Base-by-base conservation (phyloP, 805 yeast species). In the Ascoidea tarda region DNA sequence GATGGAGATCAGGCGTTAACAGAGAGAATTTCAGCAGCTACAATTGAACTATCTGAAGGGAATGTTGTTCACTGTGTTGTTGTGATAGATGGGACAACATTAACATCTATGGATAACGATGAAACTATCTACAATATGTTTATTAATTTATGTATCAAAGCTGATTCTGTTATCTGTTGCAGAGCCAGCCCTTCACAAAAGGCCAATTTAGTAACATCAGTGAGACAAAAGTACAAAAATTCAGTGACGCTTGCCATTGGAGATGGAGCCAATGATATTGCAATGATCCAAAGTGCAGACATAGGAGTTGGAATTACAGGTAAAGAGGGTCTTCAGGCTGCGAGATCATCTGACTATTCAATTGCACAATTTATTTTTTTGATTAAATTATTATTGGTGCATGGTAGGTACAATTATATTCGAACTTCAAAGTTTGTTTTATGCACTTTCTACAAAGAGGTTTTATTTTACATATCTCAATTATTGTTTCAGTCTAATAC, bases 211-310 rank as follows among this genome's bases (percentile, higher is more conserved):
- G 98, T 93, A 2, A 67, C 79, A 32, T 75, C 81, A 42, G 88
- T 95, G n/a, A 74, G 98, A 51, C 70, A 74, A n/a, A 69, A 82
- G 53, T 76, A 84, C 60, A 81, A 75, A 50, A 68, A 69, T 1
- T 75, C 86, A 46, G 96, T 93, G 5, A 88, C 97, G 0, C 73
- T 93, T 56, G 99, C 99, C 0, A 86, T 93, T 63, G 99, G 99
- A 6, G 99, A 93, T 69, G 99, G 99, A 58, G 99, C 99, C 1
- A 93, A 93, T 64, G 99, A 93, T 67, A 90, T 93, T 63, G 98
- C 99, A 1, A 93, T 93, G 99, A 93, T 93, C 56, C 97, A 93
- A 69, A 84, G 95, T 62, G 99, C 99, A 0, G 98, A 93, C 66
- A 88, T 93, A 53, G 99, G 99, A 33, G 79, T 93, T 57, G 99